These are phyloP conservation scores for Capronia americana DNA, from an alignment of 2,329 filamentous ascomycete species.

Conservation along the genomic window DNA sequence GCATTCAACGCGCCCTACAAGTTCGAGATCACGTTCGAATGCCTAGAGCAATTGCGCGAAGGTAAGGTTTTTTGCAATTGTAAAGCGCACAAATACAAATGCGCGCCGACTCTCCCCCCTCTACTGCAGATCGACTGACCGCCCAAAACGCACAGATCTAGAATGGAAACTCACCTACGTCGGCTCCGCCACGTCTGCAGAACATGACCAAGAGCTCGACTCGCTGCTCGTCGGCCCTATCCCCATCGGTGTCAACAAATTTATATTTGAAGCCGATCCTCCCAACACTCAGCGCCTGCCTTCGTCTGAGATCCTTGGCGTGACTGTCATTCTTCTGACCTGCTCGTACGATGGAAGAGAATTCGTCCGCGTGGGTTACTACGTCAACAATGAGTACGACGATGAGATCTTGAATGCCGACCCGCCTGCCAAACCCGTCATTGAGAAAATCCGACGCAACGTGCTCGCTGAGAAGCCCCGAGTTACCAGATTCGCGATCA, in stretches of 20 bases:
- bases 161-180: constrained; percentile 99
- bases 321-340: constrained; percentile 94
- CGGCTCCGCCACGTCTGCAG: constrained; percentile 93
- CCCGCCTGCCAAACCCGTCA: constrained; percentile 87
- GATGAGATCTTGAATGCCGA: constrained; percentile 86
- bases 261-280: constrained; percentile 93
- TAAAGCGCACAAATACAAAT: not conserved
- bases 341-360: constrained; percentile 96
- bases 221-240: constrained; percentile 96
- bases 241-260: constrained; percentile 97
- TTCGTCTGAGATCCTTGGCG: constrained; percentile 91
- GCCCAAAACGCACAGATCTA: constrained; percentile 67
- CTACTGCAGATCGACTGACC: constrained; percentile 19
- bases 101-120: not conserved
- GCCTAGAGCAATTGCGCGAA: constrained; percentile 91
- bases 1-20: constrained; percentile 91
- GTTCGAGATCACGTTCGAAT: constrained; percentile 99
- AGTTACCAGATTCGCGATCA: constrained; percentile 97
- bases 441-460: constrained; percentile 90
- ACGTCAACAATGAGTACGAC: constrained; percentile 99
- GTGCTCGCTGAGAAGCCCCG: constrained; percentile 96
- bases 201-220: constrained; percentile 98
- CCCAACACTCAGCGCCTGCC: constrained; percentile 91
- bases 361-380: constrained; percentile 98
- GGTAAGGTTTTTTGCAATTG: constrained; percentile 61